Percentiles rank a stretch among this genome's conserved stretches.
Conservation (phyloP, 1,284 basidiomycete species). For the Thelephora terrestris region DNA sequence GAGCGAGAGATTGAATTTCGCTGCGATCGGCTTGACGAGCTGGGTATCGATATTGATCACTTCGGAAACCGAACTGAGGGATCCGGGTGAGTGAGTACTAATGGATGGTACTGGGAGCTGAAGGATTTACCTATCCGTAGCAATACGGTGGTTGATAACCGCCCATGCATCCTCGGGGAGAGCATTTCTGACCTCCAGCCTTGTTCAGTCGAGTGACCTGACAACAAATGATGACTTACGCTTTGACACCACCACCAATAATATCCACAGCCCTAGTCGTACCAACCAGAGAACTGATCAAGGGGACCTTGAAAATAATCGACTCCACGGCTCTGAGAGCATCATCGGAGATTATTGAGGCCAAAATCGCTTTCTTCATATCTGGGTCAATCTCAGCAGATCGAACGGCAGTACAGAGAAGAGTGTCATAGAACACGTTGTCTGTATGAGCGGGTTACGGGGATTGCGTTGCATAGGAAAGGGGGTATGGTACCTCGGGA, state of each 20-base stretch:
- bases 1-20: conserved; percentile 39
- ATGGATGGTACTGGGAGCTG: background rate
- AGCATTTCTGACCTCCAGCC: conserved; percentile 16
- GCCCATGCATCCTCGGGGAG: conserved; percentile 46
- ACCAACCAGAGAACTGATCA: conserved; percentile 31
- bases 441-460: background rate
- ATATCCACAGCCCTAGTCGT: conserved; percentile 68
- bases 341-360: conserved; percentile 29
- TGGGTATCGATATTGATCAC: conserved; percentile 31
- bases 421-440: background rate
- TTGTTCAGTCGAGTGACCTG: background rate
- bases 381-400: conserved; percentile 30
- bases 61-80: conserved; percentile 32
- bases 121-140: conserved; percentile 23
- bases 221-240: conserved; percentile 30
- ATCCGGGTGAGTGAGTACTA: conserved; percentile 7
- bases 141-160: conserved; percentile 44
- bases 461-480: background rate
- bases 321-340: conserved; percentile 33
- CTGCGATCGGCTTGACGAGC: conserved; percentile 33
- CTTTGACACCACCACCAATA: conserved; percentile 58
- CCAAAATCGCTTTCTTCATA: conserved; percentile 28
- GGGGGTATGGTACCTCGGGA: conserved; percentile 1
- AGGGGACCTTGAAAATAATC: conserved; percentile 22
- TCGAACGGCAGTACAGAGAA: conserved; percentile 32